Evolutionary conservation across 2,329 filamentous ascomycete genomes (phyloP).

Genomic region (Clonostachys chloroleuca): DNA sequence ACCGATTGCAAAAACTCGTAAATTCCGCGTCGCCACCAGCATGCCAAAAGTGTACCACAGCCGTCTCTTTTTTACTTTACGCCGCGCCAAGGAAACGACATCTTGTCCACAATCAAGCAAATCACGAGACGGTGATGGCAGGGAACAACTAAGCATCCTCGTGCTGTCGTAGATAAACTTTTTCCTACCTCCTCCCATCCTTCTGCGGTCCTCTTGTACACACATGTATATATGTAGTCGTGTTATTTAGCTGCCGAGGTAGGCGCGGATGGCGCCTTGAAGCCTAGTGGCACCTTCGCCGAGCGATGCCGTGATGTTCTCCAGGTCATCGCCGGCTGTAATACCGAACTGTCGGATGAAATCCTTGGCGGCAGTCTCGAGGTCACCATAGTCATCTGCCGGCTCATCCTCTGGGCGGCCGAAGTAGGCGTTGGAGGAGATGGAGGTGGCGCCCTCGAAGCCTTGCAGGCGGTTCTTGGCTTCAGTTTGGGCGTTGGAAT

Average conservation of each 20-base stretch:
- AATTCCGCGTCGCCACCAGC: too few relatives aligned
- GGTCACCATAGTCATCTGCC: constrained; percentile 78
- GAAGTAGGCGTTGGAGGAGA: constrained; percentile 97
- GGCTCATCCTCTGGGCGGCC: constrained; percentile 71
- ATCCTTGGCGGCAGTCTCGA: constrained; percentile 92
- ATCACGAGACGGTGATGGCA: too few relatives aligned
- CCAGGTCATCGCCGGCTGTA: constrained; percentile 91
- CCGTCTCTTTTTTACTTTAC: too few relatives aligned
- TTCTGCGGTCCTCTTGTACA: background rate
- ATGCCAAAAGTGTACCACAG: too few relatives aligned
- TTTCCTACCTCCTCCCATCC: constrained; percentile 2
- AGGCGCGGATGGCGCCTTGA: constrained; percentile 69
- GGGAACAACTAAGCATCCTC: too few relatives aligned
- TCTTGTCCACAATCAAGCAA: too few relatives aligned
- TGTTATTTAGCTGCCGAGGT: constrained; percentile 49
- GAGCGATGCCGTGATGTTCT: constrained; percentile 78
- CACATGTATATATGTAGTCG: too few relatives aligned
- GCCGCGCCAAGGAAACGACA: too few relatives aligned
- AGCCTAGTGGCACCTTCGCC: constrained; percentile 83
- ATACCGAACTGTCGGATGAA: constrained; percentile 94
- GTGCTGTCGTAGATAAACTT: too few relatives aligned
- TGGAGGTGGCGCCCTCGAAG: constrained; percentile 87
- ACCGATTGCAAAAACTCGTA: too few relatives aligned
- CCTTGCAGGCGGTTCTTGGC: constrained; percentile 84
- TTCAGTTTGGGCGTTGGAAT: constrained; percentile 75